These are phyloP conservation scores for Trifolium subterraneum DNA, from an alignment of 306 rosid species.

Conservation along the genomic window DNA sequence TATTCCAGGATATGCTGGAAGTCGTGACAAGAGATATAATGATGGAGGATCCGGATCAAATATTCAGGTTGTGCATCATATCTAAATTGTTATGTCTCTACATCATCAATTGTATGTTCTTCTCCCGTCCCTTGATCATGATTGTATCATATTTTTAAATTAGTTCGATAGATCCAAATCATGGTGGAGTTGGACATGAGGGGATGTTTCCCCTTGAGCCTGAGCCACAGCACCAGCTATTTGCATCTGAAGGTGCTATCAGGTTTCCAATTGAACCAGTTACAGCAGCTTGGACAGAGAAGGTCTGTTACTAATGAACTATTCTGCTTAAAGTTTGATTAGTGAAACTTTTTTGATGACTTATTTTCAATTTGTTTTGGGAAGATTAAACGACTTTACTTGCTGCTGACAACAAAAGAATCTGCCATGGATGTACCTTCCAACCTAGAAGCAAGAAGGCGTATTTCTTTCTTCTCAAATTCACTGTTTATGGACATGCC, in stretches of 20 bases:
- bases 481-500: slow-evolving; percentile 98
- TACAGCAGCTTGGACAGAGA: slow-evolving; percentile 93
- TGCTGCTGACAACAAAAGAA: slow-evolving; percentile 94
- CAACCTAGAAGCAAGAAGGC: slow-evolving; percentile 97
- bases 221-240: slow-evolving; percentile 76
- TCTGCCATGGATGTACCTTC: slow-evolving; percentile 99
- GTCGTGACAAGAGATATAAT: slow-evolving; percentile 90
- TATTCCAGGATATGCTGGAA: slow-evolving; percentile 98
- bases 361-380: slow-evolving; percentile 15
- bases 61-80: slow-evolving; percentile 61
- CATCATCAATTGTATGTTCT: background rate
- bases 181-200: slow-evolving; percentile 71
- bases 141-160: slow-evolving; percentile 42
- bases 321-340: slow-evolving; percentile 11
- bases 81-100: slow-evolving; percentile 16
- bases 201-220: slow-evolving; percentile 75
- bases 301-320: slow-evolving; percentile 55
- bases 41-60: slow-evolving; percentile 72
- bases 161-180: slow-evolving; percentile 75
- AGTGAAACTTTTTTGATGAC: slow-evolving; percentile 24
- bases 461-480: slow-evolving; percentile 95
- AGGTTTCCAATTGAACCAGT: slow-evolving; percentile 75
- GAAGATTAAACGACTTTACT: slow-evolving; percentile 80
- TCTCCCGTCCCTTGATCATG: slow-evolving; percentile 5
- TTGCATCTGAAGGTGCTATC: slow-evolving; percentile 95